Evolutionary conservation across 2,329 filamentous ascomycete species (phyloP).

Genomic region (Aspergillus sp.): DNA sequence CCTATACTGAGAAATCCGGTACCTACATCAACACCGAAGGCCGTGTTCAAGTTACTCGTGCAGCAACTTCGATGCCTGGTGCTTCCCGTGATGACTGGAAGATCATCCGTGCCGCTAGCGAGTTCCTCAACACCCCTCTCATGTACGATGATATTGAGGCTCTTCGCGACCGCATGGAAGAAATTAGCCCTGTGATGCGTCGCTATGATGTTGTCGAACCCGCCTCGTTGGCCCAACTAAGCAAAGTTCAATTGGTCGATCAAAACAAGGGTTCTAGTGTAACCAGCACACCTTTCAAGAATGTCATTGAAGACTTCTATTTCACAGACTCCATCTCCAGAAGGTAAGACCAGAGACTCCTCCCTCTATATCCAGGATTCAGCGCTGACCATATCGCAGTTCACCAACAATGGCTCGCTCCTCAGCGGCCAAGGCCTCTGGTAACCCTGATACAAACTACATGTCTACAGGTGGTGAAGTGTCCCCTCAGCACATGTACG

Average conservation of each 20-base stretch:
- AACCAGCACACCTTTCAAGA: slow-evolving; percentile 73
- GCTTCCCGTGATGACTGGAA: slow-evolving; percentile 97
- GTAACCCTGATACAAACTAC: slow-evolving; percentile 75
- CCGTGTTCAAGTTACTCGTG: slow-evolving; percentile 88
- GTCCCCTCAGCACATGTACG: slow-evolving; percentile 41
- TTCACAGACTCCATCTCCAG: slow-evolving; percentile 96
- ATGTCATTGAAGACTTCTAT: slow-evolving; percentile 93
- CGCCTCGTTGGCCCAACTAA: slow-evolving; percentile 69
- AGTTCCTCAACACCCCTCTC: slow-evolving; percentile 83
- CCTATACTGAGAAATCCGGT: slow-evolving; percentile 94
- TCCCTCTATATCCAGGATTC: background rate
- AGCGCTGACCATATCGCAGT: slow-evolving; percentile 49
- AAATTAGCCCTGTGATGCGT: slow-evolving; percentile 87
- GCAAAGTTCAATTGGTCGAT: slow-evolving; percentile 93
- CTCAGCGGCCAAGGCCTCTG: slow-evolving; percentile 84
- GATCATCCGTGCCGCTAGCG: slow-evolving; percentile 88
- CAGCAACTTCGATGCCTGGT: slow-evolving; percentile 83
- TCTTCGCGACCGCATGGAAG: slow-evolving; percentile 88
- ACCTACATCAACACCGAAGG: slow-evolving; percentile 99
- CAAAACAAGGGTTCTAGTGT: slow-evolving; percentile 85
- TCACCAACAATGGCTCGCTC: slow-evolving; percentile 98
- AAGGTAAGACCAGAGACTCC: slow-evolving; percentile 63
- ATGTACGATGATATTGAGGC: slow-evolving; percentile 91
- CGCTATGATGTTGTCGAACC: slow-evolving; percentile 91
- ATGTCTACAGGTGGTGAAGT: slow-evolving; percentile 69